Conservation (phyloP, 345 rosid species). For the Turnera subulata region DNA sequence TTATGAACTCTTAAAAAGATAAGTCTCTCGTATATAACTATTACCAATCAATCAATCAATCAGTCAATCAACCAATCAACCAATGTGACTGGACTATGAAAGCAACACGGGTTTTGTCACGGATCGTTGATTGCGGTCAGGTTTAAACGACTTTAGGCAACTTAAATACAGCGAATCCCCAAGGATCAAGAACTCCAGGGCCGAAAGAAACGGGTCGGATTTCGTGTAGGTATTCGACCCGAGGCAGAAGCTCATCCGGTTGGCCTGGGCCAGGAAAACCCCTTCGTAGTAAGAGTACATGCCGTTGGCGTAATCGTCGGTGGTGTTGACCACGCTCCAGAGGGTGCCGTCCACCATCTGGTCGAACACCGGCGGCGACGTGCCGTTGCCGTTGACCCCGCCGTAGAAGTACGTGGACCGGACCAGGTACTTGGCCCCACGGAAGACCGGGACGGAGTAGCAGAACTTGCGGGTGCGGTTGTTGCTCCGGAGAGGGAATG, state of each 20-base stretch:
- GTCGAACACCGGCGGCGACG: constrained; percentile 74
- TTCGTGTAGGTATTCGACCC: constrained; percentile 60
- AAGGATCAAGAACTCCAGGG: constrained; percentile 62
- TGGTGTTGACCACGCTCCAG: constrained; percentile 77
- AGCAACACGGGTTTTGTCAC: too few relatives aligned
- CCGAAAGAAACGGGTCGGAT: constrained; percentile 90
- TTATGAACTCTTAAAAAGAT: too few relatives aligned
- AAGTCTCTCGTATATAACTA: too few relatives aligned
- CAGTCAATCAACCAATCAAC: too few relatives aligned
- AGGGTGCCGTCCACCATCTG: constrained; percentile 87
- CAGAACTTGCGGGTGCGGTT: constrained; percentile 51
- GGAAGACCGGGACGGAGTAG: constrained; percentile 47
- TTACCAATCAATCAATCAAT: too few relatives aligned
- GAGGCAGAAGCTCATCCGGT: constrained; percentile 66
- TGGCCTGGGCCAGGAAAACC: constrained; percentile 66
- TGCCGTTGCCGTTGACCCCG: constrained; percentile 51
- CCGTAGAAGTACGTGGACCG: constrained; percentile 81
- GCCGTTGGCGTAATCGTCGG: constrained; percentile 54
- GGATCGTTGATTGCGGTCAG: too few relatives aligned
- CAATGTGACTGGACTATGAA: too few relatives aligned
- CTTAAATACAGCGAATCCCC: constrained; percentile 57
- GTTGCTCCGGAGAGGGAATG: constrained; percentile 52
- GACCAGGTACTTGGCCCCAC: constrained; percentile 60
- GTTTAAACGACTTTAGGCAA: too few relatives aligned
- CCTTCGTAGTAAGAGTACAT: constrained; percentile 67